Conservation (phyloP, 23 red algal genomes). For the Chondrus crispus region DNA sequence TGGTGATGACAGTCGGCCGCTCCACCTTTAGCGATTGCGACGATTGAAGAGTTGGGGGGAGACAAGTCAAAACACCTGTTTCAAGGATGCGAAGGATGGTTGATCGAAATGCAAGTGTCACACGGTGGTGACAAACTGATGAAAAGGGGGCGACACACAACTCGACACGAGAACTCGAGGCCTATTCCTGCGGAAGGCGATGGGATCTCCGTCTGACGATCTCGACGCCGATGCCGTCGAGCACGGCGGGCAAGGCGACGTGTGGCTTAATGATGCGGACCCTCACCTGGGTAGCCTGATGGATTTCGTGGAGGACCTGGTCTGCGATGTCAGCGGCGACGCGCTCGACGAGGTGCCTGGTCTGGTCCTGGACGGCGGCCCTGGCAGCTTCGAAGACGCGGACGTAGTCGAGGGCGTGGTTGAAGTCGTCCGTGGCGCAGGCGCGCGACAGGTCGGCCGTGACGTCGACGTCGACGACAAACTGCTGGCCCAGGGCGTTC, state of each 20-base stretch:
- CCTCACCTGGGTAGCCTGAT: slow-evolving; percentile 6
- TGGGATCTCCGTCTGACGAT: slow-evolving; percentile 28
- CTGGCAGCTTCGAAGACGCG: slow-evolving; percentile 39
- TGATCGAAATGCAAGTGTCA: no score
- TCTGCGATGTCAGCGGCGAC: slow-evolving; percentile 64
- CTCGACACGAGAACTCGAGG: no score
- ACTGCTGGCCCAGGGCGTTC: slow-evolving; percentile 64
- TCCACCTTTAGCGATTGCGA: no score
- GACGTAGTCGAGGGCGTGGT: slow-evolving; percentile 57
- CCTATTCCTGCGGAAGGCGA: no score
- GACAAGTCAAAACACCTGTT: no score
- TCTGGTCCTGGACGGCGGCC: slow-evolving; percentile 3
- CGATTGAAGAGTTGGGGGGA: no score
- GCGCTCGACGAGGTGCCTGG: slow-evolving; percentile 57
- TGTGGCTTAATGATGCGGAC: slow-evolving; percentile 75
- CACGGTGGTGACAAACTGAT: no score
- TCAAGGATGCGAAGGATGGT: no score
- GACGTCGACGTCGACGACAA: slow-evolving; percentile 73
- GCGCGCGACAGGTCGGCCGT: slow-evolving; percentile 2
- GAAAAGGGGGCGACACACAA: no score
- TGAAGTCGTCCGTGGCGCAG: neutral
- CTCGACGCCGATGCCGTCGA: slow-evolving; percentile 76
- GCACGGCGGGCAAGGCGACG: slow-evolving; percentile 62
- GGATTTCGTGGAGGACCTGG: neutral
- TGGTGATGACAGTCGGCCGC: no score